Evolutionary conservation across 352 stramenopile species (phyloP), one percentile per base, ranked within the genome.

Genomic region (Pythium monospermum): DNA sequence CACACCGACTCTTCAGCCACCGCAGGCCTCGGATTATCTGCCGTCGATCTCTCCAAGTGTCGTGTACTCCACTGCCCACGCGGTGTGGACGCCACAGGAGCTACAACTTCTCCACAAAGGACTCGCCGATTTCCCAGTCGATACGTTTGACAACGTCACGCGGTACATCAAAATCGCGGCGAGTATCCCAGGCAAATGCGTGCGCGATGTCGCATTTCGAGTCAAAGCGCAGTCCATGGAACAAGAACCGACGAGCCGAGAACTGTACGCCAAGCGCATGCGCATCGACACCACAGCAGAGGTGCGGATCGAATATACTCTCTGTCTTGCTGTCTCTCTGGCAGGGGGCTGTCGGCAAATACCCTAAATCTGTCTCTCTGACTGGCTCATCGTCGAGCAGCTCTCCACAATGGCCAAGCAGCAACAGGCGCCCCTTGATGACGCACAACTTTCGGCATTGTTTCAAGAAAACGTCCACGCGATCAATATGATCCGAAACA

Each of bases 111-210:
- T 91, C 25, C 75, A 83, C 36, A 47, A 67, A 27, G 78, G 72
- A 6, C 66, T 92, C 42, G 49, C 55, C 0, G 66, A 78, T 31
- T 92, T 82, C 57, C 70, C 74, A 1, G 51, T 57, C 35, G 71
- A 85, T 38, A 52, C 77, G 25, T 85, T 77, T 55, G 78, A 90
- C 52, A 87, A 85, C 46, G 73, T 90, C 42, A 92, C 81, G n/a
- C 72, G 78, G 8, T 92, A 87, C 65, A 87, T 90, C 64, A 88
- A 88, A 55, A 81, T 90, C 46, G 81, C 81, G 4, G 76, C 78
- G 7, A 71, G 59, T 31, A 56, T 92, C 28, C 78, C 78, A 7
- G 66, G 57, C 15, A 92, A 88, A 49, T 85, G 72, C 47, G 78
- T 88, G 11, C 78, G 81, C 4, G 78, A 92, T 51, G 78, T 92